A percentile compares a stretch with the other conserved stretches of the same genome.
These are phyloP conservation scores for Chaetoceros muelleri DNA, from an alignment of 108 stramenopile genomes.

Conservation along the genomic window DNA sequence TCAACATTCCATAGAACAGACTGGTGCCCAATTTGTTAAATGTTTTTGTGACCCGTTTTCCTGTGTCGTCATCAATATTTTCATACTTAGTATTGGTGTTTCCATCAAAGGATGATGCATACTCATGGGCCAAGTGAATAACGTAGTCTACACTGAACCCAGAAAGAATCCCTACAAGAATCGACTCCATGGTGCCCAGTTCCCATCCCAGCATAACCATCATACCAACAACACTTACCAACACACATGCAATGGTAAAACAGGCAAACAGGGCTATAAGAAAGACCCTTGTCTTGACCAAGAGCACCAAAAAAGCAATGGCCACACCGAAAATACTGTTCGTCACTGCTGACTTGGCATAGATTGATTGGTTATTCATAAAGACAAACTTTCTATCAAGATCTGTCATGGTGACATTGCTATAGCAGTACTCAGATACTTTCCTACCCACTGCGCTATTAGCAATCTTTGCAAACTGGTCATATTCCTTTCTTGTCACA, in stretches of 20 bases:
- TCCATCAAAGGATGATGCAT: conserved; percentile 20
- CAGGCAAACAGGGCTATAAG: conserved; percentile 36
- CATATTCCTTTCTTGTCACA: conserved; percentile 24
- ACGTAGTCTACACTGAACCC: conserved; percentile 38
- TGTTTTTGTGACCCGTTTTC: conserved; percentile 25
- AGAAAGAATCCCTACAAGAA: conserved; percentile 33
- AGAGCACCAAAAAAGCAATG: conserved; percentile 38
- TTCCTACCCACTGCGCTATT: conserved; percentile 15
- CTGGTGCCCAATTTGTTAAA: conserved; percentile 41
- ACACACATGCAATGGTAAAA: conserved; percentile 30
- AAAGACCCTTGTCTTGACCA: conserved; percentile 27
- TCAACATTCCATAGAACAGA: conserved; percentile 50
- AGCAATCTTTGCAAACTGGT: conserved; percentile 21
- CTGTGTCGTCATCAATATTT: conserved; percentile 2
- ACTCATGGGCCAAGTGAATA: conserved; percentile 38
- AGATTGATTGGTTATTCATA: conserved; percentile 47
- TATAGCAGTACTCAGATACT: too few relatives aligned
- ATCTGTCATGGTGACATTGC: conserved; percentile 37
- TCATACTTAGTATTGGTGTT: too few relatives aligned
- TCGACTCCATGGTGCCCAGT: conserved; percentile 25
- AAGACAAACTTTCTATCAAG: conserved; percentile 40
- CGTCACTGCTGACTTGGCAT: conserved; percentile 21
- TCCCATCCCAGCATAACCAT: conserved; percentile 42
- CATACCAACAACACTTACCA: conserved; percentile 29
- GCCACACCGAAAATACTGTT: conserved; percentile 28